A percentile compares a stretch with the other conserved stretches of the same genome.
These are phyloP conservation scores for Ampelocalamus luodianensis DNA, from an alignment of 176 grass and related monocot species.

Conservation along the genomic window DNA sequence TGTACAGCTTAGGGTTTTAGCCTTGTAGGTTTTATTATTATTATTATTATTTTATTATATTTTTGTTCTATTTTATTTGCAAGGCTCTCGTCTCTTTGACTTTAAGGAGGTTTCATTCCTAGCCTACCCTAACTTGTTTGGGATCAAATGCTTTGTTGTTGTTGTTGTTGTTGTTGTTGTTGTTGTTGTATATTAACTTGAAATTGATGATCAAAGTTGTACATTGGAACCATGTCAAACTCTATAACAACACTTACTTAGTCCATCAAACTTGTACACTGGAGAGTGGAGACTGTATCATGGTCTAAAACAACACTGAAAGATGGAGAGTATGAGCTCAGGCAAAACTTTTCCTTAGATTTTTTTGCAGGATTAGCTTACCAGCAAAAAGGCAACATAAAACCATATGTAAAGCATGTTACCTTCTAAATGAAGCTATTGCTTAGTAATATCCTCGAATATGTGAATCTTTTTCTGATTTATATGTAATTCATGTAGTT, in stretches of 20 bases:
- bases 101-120: no score
- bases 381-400: constrained; percentile 10
- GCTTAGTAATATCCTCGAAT: constrained; percentile 4
- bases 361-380: constrained; percentile 31
- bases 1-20: no score
- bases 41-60: no score
- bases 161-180: no score
- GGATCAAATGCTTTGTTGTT: no score
- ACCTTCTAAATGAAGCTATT: constrained; percentile 30
- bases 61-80: no score
- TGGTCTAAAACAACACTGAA: neutral
- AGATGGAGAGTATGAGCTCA: neutral
- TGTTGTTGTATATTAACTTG: no score
- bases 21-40: no score
- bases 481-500: constrained; percentile 66
- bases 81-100: no score
- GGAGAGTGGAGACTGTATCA: neutral
- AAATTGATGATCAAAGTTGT: neutral
- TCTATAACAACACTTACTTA: neutral
- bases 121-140: no score
- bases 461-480: constrained; percentile 31
- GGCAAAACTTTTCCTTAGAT: neutral
- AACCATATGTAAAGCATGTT: constrained; percentile 25
- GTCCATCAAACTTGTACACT: neutral
- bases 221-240: neutral